A percentile compares a stretch with the other conserved stretches of the same genome.
These are phyloP conservation scores for Lenwebbia sp. DNA, from an alignment of 345 rosid species.

Conservation along the genomic window DNA sequence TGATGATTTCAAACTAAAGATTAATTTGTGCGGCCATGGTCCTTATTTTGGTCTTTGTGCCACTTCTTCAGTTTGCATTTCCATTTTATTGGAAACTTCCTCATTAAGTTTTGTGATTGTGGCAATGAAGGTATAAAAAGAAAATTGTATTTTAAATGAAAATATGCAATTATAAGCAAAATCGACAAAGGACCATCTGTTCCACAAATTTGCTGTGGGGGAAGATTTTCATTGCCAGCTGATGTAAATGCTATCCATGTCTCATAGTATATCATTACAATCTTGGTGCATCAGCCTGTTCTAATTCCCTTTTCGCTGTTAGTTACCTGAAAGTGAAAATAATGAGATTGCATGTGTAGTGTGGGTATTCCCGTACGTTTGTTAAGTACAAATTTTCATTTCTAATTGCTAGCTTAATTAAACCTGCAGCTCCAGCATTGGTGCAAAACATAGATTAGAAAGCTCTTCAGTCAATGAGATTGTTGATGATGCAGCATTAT, in stretches of 20 bases:
- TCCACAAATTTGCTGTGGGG: not conserved
- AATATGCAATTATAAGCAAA: not conserved
- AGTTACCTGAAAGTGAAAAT: not conserved
- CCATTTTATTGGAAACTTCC: not conserved
- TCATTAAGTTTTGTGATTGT: not conserved
- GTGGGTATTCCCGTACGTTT: not conserved
- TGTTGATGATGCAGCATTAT: conserved; percentile 18
- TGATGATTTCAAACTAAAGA: not conserved
- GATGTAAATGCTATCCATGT: not conserved
- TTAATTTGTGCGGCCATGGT: not conserved
- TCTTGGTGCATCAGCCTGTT: not conserved
- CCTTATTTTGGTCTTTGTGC: not conserved
- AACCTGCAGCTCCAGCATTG: conserved; percentile 21
- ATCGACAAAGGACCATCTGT: not conserved
- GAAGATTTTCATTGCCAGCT: not conserved
- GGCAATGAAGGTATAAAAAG: not conserved
- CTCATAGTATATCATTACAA: not conserved
- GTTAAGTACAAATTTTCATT: not conserved
- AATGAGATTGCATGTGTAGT: not conserved
- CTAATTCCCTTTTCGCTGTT: not conserved
- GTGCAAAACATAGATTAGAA: conserved; percentile 11
- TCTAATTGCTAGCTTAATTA: not conserved
- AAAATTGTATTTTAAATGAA: not conserved
- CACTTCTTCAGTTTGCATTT: not conserved
- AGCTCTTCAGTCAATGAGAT: conserved; percentile 12